A percentile compares a stretch with the other conserved stretches of the same genome.
Conservation (phyloP, 495 filamentous ascomycete species). For the Lichina pygmaea region DNA sequence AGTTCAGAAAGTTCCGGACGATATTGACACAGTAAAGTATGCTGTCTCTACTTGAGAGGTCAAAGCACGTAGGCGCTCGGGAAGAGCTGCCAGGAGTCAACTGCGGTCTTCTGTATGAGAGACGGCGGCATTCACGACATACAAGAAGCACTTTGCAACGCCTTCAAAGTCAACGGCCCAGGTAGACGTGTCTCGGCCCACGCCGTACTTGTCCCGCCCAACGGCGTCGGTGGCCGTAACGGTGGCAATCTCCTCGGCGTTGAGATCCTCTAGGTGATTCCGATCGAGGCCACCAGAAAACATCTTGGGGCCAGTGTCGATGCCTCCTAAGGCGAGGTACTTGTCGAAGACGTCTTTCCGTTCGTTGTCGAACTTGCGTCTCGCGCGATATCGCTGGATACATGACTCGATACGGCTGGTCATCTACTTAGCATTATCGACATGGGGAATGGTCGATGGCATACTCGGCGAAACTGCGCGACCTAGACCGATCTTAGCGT, state of each 20-base stretch:
- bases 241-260: slow-evolving; percentile 30
- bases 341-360: slow-evolving; percentile 41
- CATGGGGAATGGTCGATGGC: neutral
- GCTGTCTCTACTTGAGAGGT: slow-evolving; percentile 17
- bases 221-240: slow-evolving; percentile 34
- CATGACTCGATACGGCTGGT: slow-evolving; percentile 58
- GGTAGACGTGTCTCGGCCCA: slow-evolving; percentile 10
- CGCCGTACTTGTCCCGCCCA: slow-evolving; percentile 11
- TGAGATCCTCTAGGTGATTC: slow-evolving; percentile 24
- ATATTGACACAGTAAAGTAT: slow-evolving; percentile 28
- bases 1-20: slow-evolving; percentile 70
- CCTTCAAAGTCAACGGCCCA: slow-evolving; percentile 61
- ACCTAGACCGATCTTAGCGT: slow-evolving; percentile 10
- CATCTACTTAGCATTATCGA: neutral
- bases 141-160: slow-evolving; percentile 60
- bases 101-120: neutral
- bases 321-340: slow-evolving; percentile 64
- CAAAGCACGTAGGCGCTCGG: slow-evolving; percentile 18
- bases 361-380: slow-evolving; percentile 39
- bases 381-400: slow-evolving; percentile 51
- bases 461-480: slow-evolving; percentile 17
- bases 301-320: slow-evolving; percentile 35
- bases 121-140: slow-evolving; percentile 5
- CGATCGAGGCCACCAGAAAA: slow-evolving; percentile 34
- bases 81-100: slow-evolving; percentile 10